These are phyloP conservation scores for Serendipita sp. DNA, from an alignment of 768 basidiomycete genomes.

Conservation along the genomic window DNA sequence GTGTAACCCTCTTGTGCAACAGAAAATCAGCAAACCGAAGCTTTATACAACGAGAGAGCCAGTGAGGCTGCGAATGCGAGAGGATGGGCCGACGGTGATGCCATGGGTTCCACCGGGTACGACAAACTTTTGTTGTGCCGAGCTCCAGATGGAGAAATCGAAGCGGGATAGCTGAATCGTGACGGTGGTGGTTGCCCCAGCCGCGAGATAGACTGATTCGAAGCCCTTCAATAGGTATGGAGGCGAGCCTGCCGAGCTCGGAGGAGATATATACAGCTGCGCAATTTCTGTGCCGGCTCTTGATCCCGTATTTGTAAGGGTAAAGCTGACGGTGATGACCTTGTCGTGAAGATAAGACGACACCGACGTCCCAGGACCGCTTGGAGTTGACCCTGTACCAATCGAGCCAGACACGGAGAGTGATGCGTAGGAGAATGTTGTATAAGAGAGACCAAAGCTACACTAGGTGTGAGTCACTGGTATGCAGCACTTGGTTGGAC, in stretches of 20 bases:
- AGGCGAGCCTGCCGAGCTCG: conserved; percentile 31
- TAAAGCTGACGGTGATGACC: conserved; percentile 37
- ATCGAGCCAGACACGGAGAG: conserved; percentile 1
- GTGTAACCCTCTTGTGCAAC: no score
- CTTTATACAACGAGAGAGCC: not conserved
- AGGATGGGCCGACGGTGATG: conserved; percentile 15
- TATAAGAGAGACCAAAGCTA: conserved; percentile 41
- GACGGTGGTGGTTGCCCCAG: conserved; percentile 31
- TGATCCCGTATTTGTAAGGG: conserved; percentile 36
- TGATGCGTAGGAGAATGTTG: conserved; percentile 34
- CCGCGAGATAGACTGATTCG: conserved; percentile 26
- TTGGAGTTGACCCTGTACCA: conserved; percentile 18
- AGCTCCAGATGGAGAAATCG: conserved; percentile 34
- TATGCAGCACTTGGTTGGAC: conserved; percentile 8
- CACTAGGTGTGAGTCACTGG: conserved; percentile 24
- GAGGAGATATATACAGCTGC: conserved; percentile 39
- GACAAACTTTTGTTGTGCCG: conserved; percentile 18
- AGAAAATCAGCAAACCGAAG: no score
- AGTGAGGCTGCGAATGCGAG: conserved; percentile 6
- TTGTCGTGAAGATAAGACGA: conserved; percentile 38
- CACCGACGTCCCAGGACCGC: conserved; percentile 34
- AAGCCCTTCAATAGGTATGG: conserved; percentile 42
- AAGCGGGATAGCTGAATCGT: conserved; percentile 33
- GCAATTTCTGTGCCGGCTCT: conserved; percentile 42
- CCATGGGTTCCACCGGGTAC: conserved; percentile 19